Base-by-base conservation (phyloP, 1,284 basidiomycete genomes). In the Sanghuangporus baumii region DNA sequence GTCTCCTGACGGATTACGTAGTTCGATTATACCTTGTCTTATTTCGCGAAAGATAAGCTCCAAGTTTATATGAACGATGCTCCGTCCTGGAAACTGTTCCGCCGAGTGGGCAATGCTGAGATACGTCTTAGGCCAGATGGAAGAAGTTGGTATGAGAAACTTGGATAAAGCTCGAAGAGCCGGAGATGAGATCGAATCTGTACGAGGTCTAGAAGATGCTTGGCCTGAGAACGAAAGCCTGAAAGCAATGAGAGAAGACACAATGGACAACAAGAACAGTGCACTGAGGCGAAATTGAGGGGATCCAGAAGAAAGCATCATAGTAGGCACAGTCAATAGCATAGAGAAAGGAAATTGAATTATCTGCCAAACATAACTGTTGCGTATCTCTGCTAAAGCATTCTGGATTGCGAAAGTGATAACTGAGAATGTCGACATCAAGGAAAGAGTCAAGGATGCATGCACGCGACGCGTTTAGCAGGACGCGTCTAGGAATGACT, bases 81-180 rank as follows among this genome's bases (percentile, higher is more conserved):
- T n/a, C 6, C 26, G 12, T 55, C 12, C 16, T 23, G 41, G 23
- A 9, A 36, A 20, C 14, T 43, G 26, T 43, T 52, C 55, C 9
- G 55, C 43, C 12, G 23, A 47, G 40, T 47, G 51, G 11, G 50
- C 38, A 14, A 61, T 46, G 37, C 50, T 18, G 20, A 60, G 16
- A 51, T 64, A 65, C 20, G 48, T 36, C 26, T 54, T 40, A 16
- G 59, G 56, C 63, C 63, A 65, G 40, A 55, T 51, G 16, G 63
- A 65, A 23, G 43, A 60, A 7, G 59, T 61, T 9, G 60, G 63
- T 5, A 58, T 61, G 48, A 65, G 26, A 40, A 62, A 23, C 47
- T 58, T 65, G 31, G 63, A 51, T 47, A 65, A 23, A 20, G 57
- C 57, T 23, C 50, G 57, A 26, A 59, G 41, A n/a, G 57, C 50